These are phyloP conservation scores for Globisporangium rhizosaccharum DNA, from an alignment of 352 stramenopile genomes.

Conservation along the genomic window DNA sequence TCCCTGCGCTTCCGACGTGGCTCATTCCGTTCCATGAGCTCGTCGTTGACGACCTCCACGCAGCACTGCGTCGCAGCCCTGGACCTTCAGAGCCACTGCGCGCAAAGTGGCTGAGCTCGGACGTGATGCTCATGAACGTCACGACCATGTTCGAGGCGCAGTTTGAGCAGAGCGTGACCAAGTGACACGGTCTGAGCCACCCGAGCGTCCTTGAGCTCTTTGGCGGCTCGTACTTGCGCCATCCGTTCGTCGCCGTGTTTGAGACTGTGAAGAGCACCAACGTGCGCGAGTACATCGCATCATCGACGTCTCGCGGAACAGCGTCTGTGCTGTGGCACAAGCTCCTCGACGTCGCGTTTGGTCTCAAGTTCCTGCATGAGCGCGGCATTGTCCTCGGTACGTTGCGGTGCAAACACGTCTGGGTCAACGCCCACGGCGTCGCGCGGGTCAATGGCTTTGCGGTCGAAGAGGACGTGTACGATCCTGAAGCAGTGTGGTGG, in stretches of 20 bases:
- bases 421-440: constrained; percentile 19
- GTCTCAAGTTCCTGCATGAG: constrained; percentile 34
- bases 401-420: constrained; percentile 68
- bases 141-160: constrained; percentile 6
- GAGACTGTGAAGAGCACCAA: constrained; percentile 21
- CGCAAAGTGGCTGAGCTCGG: constrained; percentile 2
- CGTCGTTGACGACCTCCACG: constrained; percentile 1
- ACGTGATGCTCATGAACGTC: background rate
- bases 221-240: constrained; percentile 18
- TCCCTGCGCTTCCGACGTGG: constrained; percentile 7
- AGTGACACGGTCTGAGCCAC: constrained; percentile 88
- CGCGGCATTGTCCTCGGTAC: constrained; percentile 26
- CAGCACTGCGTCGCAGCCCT: background rate
- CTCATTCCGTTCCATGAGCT: constrained; percentile 22
- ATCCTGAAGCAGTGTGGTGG: constrained; percentile 15
- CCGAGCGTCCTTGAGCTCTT: constrained; percentile 83
- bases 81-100: background rate
- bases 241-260: constrained; percentile 19
- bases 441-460: constrained; percentile 31
- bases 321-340: constrained; percentile 19
- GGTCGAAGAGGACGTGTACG: constrained; percentile 7
- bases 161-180: constrained; percentile 56
- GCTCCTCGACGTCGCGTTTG: constrained; percentile 25
- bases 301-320: background rate
- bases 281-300: constrained; percentile 19